Conservation (phyloP, 495 filamentous ascomycete species). For the Lichenothelia convexa region DNA sequence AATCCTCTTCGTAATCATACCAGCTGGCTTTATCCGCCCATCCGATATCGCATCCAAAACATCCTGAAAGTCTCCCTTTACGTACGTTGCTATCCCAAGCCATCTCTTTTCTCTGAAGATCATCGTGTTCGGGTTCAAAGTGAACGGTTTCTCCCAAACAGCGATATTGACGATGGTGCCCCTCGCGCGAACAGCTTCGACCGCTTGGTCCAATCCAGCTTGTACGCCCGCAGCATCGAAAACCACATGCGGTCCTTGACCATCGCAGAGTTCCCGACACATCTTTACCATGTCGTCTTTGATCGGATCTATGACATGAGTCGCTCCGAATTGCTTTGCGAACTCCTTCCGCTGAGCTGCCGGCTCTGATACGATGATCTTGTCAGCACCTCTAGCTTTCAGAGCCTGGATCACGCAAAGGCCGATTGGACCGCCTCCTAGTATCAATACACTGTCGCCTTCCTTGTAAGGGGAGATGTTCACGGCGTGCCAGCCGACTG, state of each 20-base stretch:
- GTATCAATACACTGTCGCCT: conserved; percentile 31
- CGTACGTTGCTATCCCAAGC: conserved; percentile 37
- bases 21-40: conserved; percentile 32
- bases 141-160: conserved; percentile 37
- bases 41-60: conserved; percentile 34
- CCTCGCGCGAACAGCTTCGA: conserved; percentile 28
- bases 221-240: conserved; percentile 43
- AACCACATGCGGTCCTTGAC: conserved; percentile 32
- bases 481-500: conserved; percentile 51
- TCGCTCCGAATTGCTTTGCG: conserved; percentile 34
- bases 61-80: conserved; percentile 33
- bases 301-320: conserved; percentile 35
- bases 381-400: conserved; percentile 26
- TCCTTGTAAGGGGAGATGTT: conserved; percentile 31
- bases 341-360: conserved; percentile 29
- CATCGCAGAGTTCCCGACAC: conserved; percentile 28
- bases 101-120: conserved; percentile 38
- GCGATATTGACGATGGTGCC: conserved; percentile 46
- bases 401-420: conserved; percentile 42
- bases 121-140: conserved; percentile 32
- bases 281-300: conserved; percentile 30
- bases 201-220: conserved; percentile 29
- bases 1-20: conserved; percentile 41
- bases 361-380: conserved; percentile 40
- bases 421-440: conserved; percentile 46